Conservation (phyloP, 441 rosid genomes). For the Eutrema salsugineum region DNA sequence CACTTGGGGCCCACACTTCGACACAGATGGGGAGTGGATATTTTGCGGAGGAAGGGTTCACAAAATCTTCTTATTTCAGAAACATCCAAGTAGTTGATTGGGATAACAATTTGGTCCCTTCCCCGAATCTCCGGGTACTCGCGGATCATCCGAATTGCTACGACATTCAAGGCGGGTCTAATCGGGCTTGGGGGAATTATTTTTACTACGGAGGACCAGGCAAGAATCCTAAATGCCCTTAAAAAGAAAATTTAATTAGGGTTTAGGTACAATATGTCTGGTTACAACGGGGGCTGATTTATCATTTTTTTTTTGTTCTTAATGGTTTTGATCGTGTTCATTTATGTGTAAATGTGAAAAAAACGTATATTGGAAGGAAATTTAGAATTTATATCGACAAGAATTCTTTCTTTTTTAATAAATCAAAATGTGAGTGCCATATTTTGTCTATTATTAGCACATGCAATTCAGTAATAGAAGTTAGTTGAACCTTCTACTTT, state of each 20-base stretch:
- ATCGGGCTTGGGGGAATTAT: slow-evolving; percentile 89
- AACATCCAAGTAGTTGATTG: slow-evolving; percentile 90
- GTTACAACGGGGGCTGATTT: not conserved
- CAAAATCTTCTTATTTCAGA: slow-evolving; percentile 87
- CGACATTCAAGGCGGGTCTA: slow-evolving; percentile 79
- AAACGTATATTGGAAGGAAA: not conserved
- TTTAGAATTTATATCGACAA: not conserved
- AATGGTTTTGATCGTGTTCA: not conserved
- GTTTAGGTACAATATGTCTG: not conserved
- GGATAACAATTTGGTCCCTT: slow-evolving; percentile 85
- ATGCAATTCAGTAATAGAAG: too few relatives aligned
- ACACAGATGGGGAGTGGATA: slow-evolving; percentile 98
- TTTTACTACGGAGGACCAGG: slow-evolving; percentile 99
- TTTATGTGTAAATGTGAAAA: slow-evolving; percentile 18
- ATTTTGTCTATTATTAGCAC: too few relatives aligned
- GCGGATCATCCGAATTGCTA: slow-evolving; percentile 94
- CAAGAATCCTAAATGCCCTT: slow-evolving; percentile 81
- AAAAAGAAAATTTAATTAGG: not conserved
- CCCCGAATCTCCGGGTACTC: slow-evolving; percentile 56
- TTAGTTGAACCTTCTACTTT: too few relatives aligned
- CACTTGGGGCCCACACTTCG: slow-evolving; percentile 73
- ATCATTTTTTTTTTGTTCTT: not conserved
- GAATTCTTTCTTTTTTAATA: not conserved
- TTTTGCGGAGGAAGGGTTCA: slow-evolving; percentile 85
- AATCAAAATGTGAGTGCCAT: not conserved